These are phyloP conservation scores for Breviolum minutum DNA, from an alignment of 73 alveolate genomes.

Conservation along the genomic window DNA sequence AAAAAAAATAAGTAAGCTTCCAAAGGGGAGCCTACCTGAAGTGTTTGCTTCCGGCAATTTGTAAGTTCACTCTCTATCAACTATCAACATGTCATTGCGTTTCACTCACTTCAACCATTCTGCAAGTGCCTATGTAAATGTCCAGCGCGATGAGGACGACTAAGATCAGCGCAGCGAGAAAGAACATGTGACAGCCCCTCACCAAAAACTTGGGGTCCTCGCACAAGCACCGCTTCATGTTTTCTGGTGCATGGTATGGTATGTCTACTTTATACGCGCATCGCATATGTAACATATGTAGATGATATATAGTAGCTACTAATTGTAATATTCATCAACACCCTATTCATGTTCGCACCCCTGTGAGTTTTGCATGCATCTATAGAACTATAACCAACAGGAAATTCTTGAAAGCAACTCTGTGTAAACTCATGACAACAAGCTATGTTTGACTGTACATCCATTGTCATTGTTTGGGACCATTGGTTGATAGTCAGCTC, in stretches of 20 bases:
- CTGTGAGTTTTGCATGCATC: not conserved
- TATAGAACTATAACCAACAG: not conserved
- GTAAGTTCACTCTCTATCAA: not conserved
- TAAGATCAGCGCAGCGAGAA: constrained; percentile 5
- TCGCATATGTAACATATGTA: no score
- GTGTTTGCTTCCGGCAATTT: no score
- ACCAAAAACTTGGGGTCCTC: not conserved
- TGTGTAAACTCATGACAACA: no score
- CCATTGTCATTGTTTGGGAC: no score
- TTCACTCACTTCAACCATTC: not conserved
- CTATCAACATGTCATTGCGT: not conserved
- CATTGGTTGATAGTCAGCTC: no score
- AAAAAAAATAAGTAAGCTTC: not conserved
- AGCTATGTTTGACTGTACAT: not conserved
- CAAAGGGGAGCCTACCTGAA: no score
- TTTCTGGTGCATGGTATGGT: no score
- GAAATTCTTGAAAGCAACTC: no score
- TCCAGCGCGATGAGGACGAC: constrained; percentile 45
- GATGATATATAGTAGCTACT: no score
- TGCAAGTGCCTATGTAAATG: constrained; percentile 26
- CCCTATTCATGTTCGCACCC: not conserved
- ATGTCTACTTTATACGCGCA: no score
- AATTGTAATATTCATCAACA: not conserved
- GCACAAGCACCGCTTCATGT: not conserved
- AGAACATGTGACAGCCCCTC: constrained; percentile 35